Evolutionary conservation across 768 basidiomycete species (phyloP).

Genomic region (Boletus rubropictus): DNA sequence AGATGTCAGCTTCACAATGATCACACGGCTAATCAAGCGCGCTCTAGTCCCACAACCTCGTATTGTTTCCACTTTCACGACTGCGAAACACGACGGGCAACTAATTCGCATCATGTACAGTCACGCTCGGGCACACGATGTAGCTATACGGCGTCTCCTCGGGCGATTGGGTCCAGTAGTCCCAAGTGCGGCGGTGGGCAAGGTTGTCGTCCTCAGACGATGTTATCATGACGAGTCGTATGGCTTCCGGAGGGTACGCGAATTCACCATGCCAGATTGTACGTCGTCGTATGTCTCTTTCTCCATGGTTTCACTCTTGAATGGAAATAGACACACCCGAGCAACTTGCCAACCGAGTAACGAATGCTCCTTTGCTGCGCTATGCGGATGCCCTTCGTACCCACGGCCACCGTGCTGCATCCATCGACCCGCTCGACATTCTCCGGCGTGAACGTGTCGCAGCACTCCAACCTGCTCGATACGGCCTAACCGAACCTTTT

Average conservation of each 20-base stretch:
- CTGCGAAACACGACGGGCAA: not conserved
- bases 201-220: constrained; percentile 24
- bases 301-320: not conserved
- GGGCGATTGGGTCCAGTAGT: not conserved
- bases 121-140: constrained; percentile 12
- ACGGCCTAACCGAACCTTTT: constrained; percentile 56
- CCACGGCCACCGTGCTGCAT: constrained; percentile 79
- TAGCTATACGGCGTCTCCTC: constrained; percentile 9
- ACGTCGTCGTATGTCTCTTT: constrained; percentile 24
- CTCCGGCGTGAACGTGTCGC: constrained; percentile 77
- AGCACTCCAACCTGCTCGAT: constrained; percentile 71
- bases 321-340: constrained; percentile 47
- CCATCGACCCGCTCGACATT: constrained; percentile 83
- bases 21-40: constrained; percentile 7
- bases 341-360: constrained; percentile 61
- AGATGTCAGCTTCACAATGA: constrained; percentile 9
- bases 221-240: constrained; percentile 76
- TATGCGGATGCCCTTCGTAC: constrained; percentile 87
- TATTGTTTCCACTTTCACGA: not conserved
- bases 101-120: constrained; percentile 12
- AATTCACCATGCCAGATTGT: constrained; percentile 71
- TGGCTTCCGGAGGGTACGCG: constrained; percentile 62
- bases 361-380: constrained; percentile 74
- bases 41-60: not conserved
- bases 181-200: constrained; percentile 8